Evolutionary conservation across 305 asterid genomes (phyloP), one percentile per base, ranked within the genome.

Genomic region (Nicotiana rustica): DNA sequence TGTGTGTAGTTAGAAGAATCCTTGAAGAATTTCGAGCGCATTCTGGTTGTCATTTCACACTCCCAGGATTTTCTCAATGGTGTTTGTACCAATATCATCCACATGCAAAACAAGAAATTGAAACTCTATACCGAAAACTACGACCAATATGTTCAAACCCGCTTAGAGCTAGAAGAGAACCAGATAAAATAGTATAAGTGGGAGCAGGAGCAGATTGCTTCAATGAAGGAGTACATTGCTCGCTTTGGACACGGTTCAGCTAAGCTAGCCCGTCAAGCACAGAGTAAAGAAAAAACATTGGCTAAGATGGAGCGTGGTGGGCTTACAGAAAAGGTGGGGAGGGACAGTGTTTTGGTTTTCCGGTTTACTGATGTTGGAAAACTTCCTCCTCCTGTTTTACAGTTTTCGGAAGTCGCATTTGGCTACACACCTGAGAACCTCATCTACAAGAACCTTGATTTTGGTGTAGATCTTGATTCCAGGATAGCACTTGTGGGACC

Each of bases 221-320:
- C 87, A 0, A 97, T 97, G 99, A 97, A 97, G 90, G 99, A 97
- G 73, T 97, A 97, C 92, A 97, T 97, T 68, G 99, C 99, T 65
- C 99, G 99, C 1, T 97, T 97, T 79, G 99, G 99, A 19, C 99
- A 97, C 8, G 99, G 99, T 17, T 97, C 99, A 12, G 99, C 99
- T 65, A 97, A 97, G 85, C 95, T 97, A 15, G 99, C 99, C 44
- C 99, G 99, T 83, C 99, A 97, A 84, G 99, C 99, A 67, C 99
- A 97, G 91, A 97, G 99, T 83, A 97, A 97, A 84, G 99, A 97
- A 73, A 96, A 97, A 81, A 97, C 99, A 10, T 79, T 97, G 83
- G 99, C 99, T 21, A 97, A 97, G 92, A 97, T 97, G 98, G 99
- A 97, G 87, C 90, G 99, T 0, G 98, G 99, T 86, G 99, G 99